A percentile compares a stretch with the other conserved stretches of the same genome.
phyloP scores from a whole-genome alignment of 2,329 filamentous ascomycete genomes.

The Thermoascus crustaceus region DNA sequence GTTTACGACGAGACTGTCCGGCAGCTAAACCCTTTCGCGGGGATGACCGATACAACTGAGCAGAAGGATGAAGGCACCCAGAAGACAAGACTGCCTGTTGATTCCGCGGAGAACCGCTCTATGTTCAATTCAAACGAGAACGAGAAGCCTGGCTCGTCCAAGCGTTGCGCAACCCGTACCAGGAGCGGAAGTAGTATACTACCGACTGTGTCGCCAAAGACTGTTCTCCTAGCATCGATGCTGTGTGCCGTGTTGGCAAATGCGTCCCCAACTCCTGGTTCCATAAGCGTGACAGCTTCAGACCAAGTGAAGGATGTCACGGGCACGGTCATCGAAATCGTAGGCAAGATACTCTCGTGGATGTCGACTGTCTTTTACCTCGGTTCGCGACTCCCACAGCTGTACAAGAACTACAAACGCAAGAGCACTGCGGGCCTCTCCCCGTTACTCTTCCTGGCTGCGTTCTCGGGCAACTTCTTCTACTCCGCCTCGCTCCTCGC shows the following conservation, averaged over 20 bases:
- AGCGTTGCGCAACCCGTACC: slow-evolving; percentile 19
- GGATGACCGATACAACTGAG: slow-evolving; percentile 16
- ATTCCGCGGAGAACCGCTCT: slow-evolving; percentile 15
- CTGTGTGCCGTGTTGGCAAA: slow-evolving; percentile 38
- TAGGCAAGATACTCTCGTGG: slow-evolving; percentile 49
- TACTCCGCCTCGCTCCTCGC: slow-evolving; percentile 55
- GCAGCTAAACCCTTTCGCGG: too few relatives aligned
- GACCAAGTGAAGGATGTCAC: slow-evolving; percentile 15
- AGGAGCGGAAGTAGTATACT: slow-evolving; percentile 17
- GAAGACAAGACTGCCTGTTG: slow-evolving; percentile 15
- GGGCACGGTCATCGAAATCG: slow-evolving; percentile 31
- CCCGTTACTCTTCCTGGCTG: slow-evolving; percentile 56
- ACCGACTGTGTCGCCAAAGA: slow-evolving; percentile 33
- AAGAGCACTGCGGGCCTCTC: slow-evolving; percentile 57
- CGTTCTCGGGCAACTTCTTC: slow-evolving; percentile 61
- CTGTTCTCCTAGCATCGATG: slow-evolving; percentile 37
- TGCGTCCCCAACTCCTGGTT: slow-evolving; percentile 27
- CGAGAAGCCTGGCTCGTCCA: slow-evolving; percentile 25
- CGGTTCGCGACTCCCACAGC: slow-evolving; percentile 53
- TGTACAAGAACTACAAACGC: slow-evolving; percentile 57
- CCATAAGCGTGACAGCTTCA: slow-evolving; percentile 6
- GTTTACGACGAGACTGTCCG: slow-evolving; percentile 27
- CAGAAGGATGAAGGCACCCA: slow-evolving; percentile 21
- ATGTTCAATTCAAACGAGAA: slow-evolving; percentile 26
- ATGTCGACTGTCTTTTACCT: slow-evolving; percentile 50